Conservation (phyloP, 225 moss, liverwort and hornwort genomes). For the Pseudoscleropodium purum region DNA sequence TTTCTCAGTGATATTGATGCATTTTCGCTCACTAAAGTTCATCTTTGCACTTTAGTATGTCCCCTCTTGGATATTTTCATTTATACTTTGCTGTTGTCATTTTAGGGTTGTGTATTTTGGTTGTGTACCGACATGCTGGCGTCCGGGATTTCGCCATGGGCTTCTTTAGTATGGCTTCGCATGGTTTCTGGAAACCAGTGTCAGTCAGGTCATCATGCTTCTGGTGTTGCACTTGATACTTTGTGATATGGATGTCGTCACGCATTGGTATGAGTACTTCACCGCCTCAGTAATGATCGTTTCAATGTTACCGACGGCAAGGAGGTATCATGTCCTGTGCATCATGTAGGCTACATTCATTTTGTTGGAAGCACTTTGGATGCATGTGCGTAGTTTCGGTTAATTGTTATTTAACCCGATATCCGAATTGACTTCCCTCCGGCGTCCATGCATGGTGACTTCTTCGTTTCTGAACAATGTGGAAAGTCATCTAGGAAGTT, state of each 20-base stretch:
- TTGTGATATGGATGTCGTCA: background rate
- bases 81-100: background rate
- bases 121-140: background rate
- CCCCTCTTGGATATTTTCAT: background rate
- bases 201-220: conserved; percentile 3
- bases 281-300: background rate
- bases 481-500: background rate
- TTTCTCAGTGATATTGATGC: background rate
- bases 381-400: background rate
- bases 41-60: background rate
- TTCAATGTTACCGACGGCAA: background rate
- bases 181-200: background rate
- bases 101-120: background rate
- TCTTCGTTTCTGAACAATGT: no score
- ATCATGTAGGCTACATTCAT: background rate
- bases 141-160: background rate
- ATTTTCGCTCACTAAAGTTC: background rate
- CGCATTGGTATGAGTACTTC: background rate
- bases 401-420: background rate
- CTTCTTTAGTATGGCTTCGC: background rate
- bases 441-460: background rate
- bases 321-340: background rate
- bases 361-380: background rate
- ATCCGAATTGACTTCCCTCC: background rate
- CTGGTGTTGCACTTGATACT: background rate